phyloP scores from a whole-genome alignment of 495 filamentous ascomycete species.

The Corynascus novoguineensis region DNA sequence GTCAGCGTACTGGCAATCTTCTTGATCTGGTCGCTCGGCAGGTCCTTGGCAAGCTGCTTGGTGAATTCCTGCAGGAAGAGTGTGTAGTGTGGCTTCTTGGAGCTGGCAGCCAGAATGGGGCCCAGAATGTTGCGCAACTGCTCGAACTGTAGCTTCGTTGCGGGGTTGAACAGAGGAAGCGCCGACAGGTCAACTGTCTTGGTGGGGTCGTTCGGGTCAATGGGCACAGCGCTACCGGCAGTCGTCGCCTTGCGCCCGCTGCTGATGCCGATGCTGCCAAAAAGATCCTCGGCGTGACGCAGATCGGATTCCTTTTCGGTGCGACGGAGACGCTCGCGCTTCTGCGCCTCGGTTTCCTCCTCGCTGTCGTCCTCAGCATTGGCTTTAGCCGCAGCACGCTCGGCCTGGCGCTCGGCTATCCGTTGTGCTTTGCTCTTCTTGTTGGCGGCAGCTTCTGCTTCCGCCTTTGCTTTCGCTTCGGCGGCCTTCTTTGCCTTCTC shows the following conservation, averaged over 20 bases:
- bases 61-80: constrained; percentile 86
- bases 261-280: constrained; percentile 70
- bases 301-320: constrained; percentile 87
- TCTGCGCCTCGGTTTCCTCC: constrained; percentile 65
- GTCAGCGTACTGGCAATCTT: constrained; percentile 83
- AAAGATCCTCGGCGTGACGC: constrained; percentile 85
- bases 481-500: constrained; percentile 86
- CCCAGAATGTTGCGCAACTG: constrained; percentile 66
- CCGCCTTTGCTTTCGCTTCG: constrained; percentile 81
- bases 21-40: constrained; percentile 88
- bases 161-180: constrained; percentile 82
- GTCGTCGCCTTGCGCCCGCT: constrained; percentile 55
- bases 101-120: constrained; percentile 64
- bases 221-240: constrained; percentile 57
- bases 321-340: constrained; percentile 63
- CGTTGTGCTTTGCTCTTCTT: constrained; percentile 89
- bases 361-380: constrained; percentile 51
- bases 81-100: constrained; percentile 85
- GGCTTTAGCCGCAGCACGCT: constrained; percentile 40
- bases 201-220: constrained; percentile 64
- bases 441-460: constrained; percentile 82
- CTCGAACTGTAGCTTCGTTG: constrained; percentile 77
- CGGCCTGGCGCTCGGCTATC: constrained; percentile 67
- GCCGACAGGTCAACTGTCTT: constrained; percentile 72
- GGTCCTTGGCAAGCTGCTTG: constrained; percentile 80